Evolutionary conservation across 805 yeast genomes (phyloP).

Genomic region (Yarrowia porcina): DNA sequence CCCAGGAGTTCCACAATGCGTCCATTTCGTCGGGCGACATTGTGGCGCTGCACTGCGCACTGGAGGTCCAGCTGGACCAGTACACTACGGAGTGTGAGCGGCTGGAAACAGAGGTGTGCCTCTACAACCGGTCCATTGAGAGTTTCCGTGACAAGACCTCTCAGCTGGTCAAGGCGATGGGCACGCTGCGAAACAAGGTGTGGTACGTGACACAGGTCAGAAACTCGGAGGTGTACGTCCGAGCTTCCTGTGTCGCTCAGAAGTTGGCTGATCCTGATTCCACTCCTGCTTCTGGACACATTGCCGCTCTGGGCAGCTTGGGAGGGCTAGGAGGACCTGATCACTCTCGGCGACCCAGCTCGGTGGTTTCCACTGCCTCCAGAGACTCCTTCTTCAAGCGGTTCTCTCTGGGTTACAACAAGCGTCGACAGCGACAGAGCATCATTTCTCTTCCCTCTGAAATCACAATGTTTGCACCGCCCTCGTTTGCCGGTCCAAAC

Average conservation of each 20-base stretch:
- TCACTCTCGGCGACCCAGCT: neutral
- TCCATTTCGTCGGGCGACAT: conserved; percentile 9
- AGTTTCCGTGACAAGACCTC: conserved; percentile 6
- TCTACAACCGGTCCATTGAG: conserved; percentile 17
- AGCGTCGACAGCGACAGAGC: conserved; percentile 31
- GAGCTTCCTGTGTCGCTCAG: conserved; percentile 34
- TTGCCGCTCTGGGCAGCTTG: neutral
- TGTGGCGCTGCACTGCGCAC: conserved; percentile 4
- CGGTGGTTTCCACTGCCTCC: conserved; percentile 29
- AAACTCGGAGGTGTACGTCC: conserved; percentile 30
- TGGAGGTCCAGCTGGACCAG: conserved; percentile 17
- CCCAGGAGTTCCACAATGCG: conserved; percentile 16
- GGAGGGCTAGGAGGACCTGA: conserved; percentile 1
- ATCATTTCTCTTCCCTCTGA: conserved; percentile 34
- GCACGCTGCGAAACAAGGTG: conserved; percentile 31
- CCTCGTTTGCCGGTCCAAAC: conserved; percentile 33
- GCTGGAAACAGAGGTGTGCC: conserved; percentile 7
- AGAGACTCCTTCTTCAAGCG: conserved; percentile 31
- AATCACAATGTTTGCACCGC: conserved; percentile 36
- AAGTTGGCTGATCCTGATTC: conserved; percentile 22
- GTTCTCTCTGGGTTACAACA: conserved; percentile 28
- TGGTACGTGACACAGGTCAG: conserved; percentile 35
- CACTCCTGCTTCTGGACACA: neutral
- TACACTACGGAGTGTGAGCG: conserved; percentile 19
- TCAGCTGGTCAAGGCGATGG: conserved; percentile 23